Evolutionary conservation across 768 basidiomycete genomes (phyloP).

Genomic region (Xanthoconium purpureum): DNA sequence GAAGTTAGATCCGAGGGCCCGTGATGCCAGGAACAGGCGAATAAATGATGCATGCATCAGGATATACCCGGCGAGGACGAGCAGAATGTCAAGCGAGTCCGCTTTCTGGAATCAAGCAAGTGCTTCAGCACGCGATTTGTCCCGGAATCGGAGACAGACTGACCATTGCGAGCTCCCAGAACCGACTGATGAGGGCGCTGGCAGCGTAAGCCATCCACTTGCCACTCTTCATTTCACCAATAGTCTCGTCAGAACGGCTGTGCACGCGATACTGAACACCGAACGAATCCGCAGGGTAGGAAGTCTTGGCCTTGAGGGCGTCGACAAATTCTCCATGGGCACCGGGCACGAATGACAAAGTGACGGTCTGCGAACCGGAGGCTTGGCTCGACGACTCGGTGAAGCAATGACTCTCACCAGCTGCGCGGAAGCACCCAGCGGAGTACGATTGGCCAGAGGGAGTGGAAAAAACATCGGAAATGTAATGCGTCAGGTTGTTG

Average conservation of each 20-base stretch:
- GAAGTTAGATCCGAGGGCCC: constrained; percentile 75
- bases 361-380: constrained; percentile 42
- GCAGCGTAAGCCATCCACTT: constrained; percentile 91
- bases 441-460: constrained; percentile 46
- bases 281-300: constrained; percentile 34
- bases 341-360: constrained; percentile 50
- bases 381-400: constrained; percentile 34
- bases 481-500: constrained; percentile 48
- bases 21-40: constrained; percentile 83
- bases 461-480: constrained; percentile 40
- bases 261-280: constrained; percentile 54
- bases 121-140: constrained; percentile 5
- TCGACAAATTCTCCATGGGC: constrained; percentile 49
- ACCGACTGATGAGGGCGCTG: constrained; percentile 68
- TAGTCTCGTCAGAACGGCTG: constrained; percentile 42
- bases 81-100: constrained; percentile 91
- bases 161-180: constrained; percentile 84
- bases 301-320: constrained; percentile 33
- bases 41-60: constrained; percentile 97
- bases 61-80: constrained; percentile 90
- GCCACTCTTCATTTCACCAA: constrained; percentile 73
- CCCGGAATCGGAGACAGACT: constrained; percentile 19
- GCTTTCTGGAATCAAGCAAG: constrained; percentile 59
- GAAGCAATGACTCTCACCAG: constrained; percentile 37
- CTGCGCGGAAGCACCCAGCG: constrained; percentile 48